Percentiles rank a stretch among this genome's conserved stretches.
These are phyloP conservation scores for Corylus avellana DNA, from an alignment of 306 rosid species.

Conservation along the genomic window DNA sequence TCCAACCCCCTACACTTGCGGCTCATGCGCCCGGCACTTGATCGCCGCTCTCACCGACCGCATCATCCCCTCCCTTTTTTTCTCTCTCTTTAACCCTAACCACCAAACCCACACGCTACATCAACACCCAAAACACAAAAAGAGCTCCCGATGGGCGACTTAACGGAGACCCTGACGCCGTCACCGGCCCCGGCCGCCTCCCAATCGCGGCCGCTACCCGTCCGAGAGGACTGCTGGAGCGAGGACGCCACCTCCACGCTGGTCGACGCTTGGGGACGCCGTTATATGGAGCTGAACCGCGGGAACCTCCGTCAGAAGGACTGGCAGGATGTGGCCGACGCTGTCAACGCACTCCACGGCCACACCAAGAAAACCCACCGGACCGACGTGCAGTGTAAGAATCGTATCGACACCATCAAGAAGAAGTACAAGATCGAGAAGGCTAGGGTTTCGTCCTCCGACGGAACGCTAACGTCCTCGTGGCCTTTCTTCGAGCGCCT, in stretches of 20 bases:
- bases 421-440: conserved; percentile 94
- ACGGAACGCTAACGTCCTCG: conserved; percentile 45
- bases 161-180: conserved; percentile 55
- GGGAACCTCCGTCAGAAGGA: conserved; percentile 98
- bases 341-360: conserved; percentile 92
- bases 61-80: neutral
- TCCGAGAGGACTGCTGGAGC: conserved; percentile 96
- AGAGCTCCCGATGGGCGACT: conserved; percentile 59
- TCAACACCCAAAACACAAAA: neutral
- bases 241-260: conserved; percentile 92
- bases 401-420: conserved; percentile 90
- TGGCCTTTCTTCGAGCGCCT: conserved; percentile 86
- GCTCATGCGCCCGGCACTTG: conserved; percentile 33
- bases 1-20: conserved; percentile 43
- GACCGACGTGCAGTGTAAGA: conserved; percentile 95
- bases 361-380: conserved; percentile 86
- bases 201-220: conserved; percentile 63
- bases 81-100: conserved; percentile 4
- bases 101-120: conserved; percentile 1
- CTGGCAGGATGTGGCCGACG: conserved; percentile 96
- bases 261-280: conserved; percentile 91
- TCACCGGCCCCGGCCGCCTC: conserved; percentile 32
- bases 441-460: conserved; percentile 71
- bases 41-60: conserved; percentile 27
- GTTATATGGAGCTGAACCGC: conserved; percentile 88